Percentiles rank a stretch among this genome's conserved stretches.
These are phyloP conservation scores for Citrus australasica DNA, from an alignment of 345 rosid genomes.

Conservation along the genomic window DNA sequence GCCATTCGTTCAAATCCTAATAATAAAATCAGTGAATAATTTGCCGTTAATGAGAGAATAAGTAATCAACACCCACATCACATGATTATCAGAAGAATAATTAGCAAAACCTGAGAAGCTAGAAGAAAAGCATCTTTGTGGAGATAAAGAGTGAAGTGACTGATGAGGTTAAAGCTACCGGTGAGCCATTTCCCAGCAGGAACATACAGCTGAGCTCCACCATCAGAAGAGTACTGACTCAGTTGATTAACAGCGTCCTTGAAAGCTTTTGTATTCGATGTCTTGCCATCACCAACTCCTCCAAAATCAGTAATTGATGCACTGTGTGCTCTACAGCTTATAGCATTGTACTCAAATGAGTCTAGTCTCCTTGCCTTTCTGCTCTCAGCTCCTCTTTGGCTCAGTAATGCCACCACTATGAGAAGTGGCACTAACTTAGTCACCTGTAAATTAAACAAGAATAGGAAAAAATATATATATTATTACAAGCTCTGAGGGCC, in stretches of 20 bases:
- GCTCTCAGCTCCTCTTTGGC: slow-evolving; percentile 36
- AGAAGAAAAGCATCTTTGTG: slow-evolving; percentile 80
- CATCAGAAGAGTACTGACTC: slow-evolving; percentile 47
- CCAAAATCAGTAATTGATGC: slow-evolving; percentile 85
- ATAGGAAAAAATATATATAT: background rate
- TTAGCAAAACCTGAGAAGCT: slow-evolving; percentile 60
- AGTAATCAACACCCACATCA: too few species aligned
- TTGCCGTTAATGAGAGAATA: background rate
- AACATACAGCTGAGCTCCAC: slow-evolving; percentile 73
- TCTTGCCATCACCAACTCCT: slow-evolving; percentile 78
- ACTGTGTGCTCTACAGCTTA: slow-evolving; percentile 73
- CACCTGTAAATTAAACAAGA: slow-evolving; percentile 24
- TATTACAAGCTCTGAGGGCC: background rate
- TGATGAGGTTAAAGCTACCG: slow-evolving; percentile 75
- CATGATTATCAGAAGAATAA: too few species aligned
- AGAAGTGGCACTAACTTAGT: slow-evolving; percentile 11
- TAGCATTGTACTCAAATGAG: slow-evolving; percentile 65
- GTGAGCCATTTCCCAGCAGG: slow-evolving; percentile 90
- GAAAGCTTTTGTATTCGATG: slow-evolving; percentile 80
- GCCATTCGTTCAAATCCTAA: slow-evolving; percentile 67
- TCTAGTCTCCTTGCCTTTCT: slow-evolving; percentile 27
- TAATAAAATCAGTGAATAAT: background rate
- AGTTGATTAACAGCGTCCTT: slow-evolving; percentile 56
- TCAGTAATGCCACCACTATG: slow-evolving; percentile 18
- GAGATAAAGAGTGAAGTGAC: slow-evolving; percentile 86